These are phyloP conservation scores for Russula virescens DNA, from an alignment of 768 basidiomycete genomes.

Conservation along the genomic window DNA sequence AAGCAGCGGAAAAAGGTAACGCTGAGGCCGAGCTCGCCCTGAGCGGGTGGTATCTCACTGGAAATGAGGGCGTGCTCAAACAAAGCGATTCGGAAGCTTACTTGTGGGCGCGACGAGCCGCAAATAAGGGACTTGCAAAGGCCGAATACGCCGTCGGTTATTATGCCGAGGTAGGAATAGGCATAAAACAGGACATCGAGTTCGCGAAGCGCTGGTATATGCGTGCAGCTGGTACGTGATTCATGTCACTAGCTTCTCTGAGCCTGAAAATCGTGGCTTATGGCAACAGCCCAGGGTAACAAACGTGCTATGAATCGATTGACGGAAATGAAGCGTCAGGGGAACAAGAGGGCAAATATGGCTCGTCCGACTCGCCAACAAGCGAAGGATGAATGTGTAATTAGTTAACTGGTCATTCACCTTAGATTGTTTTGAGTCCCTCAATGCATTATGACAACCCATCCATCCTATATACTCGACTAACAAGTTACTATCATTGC, in stretches of 20 bases:
- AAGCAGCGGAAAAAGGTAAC: constrained; percentile 95
- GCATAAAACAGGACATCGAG: constrained; percentile 92
- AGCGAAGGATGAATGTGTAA: constrained; percentile 90
- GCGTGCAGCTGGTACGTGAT: constrained; percentile 82
- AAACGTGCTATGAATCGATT: constrained; percentile 94
- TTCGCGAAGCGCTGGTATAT: constrained; percentile 99
- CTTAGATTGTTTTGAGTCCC: neutral
- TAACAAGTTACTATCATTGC: neutral
- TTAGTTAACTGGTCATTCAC: constrained; percentile 35
- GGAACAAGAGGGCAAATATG: constrained; percentile 69
- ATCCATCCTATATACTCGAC: neutral
- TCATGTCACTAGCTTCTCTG: constrained; percentile 4
- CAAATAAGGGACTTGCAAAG: constrained; percentile 93
- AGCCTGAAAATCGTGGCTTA: neutral
- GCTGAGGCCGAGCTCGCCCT: constrained; percentile 92
- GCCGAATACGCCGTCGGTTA: constrained; percentile 99
- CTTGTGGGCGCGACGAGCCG: constrained; percentile 92
- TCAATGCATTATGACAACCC: neutral
- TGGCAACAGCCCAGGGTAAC: constrained; percentile 81
- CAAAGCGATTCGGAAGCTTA: constrained; percentile 99
- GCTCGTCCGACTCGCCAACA: constrained; percentile 89
- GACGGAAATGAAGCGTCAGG: constrained; percentile 91
- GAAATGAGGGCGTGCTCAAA: constrained; percentile 90
- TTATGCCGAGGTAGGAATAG: constrained; percentile 96
- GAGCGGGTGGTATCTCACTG: constrained; percentile 98